These are phyloP conservation scores for Geosmithia morbida DNA, from an alignment of 2,329 filamentous ascomycete species.

Conservation along the genomic window DNA sequence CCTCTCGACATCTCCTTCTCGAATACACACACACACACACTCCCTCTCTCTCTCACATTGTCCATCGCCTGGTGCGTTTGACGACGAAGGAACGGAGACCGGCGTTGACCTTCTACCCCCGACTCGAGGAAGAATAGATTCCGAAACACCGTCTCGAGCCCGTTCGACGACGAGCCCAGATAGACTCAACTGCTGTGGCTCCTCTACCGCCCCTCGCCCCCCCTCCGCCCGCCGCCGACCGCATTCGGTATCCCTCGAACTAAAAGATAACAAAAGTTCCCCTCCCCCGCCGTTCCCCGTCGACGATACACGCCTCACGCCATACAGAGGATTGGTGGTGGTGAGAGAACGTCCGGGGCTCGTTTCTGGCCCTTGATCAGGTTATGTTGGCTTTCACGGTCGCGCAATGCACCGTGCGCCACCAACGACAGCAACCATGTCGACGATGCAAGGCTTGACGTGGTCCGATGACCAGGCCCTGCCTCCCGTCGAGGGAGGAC, in stretches of 20 bases:
- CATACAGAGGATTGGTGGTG: background rate
- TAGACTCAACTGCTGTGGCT: background rate
- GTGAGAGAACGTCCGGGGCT: background rate
- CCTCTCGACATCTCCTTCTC: too few species aligned
- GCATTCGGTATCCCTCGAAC: background rate
- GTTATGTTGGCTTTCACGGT: conserved; percentile 4
- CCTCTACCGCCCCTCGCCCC: too few species aligned
- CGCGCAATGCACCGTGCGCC: conserved; percentile 32
- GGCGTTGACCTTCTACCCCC: too few species aligned
- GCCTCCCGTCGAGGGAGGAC: too few species aligned
- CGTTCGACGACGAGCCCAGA: background rate
- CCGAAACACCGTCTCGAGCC: background rate
- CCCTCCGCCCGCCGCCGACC: too few species aligned
- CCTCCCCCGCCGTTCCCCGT: background rate
- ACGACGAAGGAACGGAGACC: too few species aligned
- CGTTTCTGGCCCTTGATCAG: background rate
- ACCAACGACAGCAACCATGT: conserved; percentile 17
- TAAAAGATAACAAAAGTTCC: too few species aligned
- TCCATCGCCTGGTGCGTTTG: too few species aligned
- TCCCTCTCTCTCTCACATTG: too few species aligned
- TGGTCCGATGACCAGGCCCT: background rate
- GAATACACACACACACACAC: too few species aligned
- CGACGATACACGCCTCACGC: background rate
- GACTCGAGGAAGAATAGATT: background rate
- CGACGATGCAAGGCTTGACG: background rate